phyloP scores from a whole-genome alignment of 1,284 basidiomycete genomes.

The Exobasidium cylindrosporum region DNA sequence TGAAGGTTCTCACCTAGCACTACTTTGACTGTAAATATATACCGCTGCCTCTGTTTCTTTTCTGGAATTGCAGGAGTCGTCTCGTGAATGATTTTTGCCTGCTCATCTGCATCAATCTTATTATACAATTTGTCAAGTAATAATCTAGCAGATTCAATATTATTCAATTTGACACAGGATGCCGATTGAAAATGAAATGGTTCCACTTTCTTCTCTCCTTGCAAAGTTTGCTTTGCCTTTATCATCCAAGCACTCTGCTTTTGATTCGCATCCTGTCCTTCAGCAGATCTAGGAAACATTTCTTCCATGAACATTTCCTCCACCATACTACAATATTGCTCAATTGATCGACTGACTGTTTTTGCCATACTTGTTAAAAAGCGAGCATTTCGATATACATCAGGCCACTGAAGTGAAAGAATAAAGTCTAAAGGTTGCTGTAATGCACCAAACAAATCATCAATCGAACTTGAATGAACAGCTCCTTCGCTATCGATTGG shows the following conservation, averaged over 20 bases:
- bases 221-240: conserved; percentile 75
- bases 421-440: conserved; percentile 85
- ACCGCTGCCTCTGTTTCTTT: conserved; percentile 54
- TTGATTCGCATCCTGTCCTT: conserved; percentile 57
- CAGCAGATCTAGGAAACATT: conserved; percentile 73
- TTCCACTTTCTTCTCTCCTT: conserved; percentile 83
- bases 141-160: conserved; percentile 85
- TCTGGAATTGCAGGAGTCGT: conserved; percentile 58
- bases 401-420: conserved; percentile 84
- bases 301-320: conserved; percentile 88
- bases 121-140: conserved; percentile 90
- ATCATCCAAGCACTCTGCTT: conserved; percentile 87
- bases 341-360: conserved; percentile 86
- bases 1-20: conserved; percentile 61
- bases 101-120: conserved; percentile 83
- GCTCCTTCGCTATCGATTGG: conserved; percentile 65
- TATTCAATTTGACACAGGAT: conserved; percentile 96
- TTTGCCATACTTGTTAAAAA: conserved; percentile 75
- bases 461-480: conserved; percentile 90
- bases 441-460: conserved; percentile 91
- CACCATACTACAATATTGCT: conserved; percentile 82
- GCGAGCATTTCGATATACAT: conserved; percentile 79
- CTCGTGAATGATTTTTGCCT: conserved; percentile 65
- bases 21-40: conserved; percentile 91
- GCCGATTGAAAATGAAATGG: conserved; percentile 87